Conservation (phyloP, 108 stramenopile genomes). For the Epithemia pelagica region DNA sequence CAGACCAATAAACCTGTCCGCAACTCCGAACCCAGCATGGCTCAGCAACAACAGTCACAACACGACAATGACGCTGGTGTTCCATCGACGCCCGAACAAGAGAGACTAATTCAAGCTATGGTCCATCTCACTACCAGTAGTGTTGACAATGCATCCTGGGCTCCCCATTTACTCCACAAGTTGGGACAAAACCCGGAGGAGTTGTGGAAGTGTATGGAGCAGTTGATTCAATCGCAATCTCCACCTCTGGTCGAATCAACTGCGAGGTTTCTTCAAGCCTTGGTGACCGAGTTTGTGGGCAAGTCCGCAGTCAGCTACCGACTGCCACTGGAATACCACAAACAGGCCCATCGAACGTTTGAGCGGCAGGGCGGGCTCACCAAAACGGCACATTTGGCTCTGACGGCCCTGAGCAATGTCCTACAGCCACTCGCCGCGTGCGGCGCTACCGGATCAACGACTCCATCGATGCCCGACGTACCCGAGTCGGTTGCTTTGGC, state of each 20-base stretch:
- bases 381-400: constrained; percentile 23
- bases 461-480: not conserved
- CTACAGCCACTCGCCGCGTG: constrained; percentile 8
- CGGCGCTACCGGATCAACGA: not conserved
- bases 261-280: constrained; percentile 39
- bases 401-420: constrained; percentile 28
- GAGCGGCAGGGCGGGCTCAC: constrained; percentile 28
- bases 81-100: constrained; percentile 16
- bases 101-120: constrained; percentile 12
- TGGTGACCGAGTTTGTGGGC: constrained; percentile 72
- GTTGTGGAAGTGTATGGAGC: constrained; percentile 19
- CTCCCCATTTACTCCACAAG: not conserved
- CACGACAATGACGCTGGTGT: not conserved
- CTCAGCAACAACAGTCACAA: too few relatives aligned
- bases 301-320: constrained; percentile 58
- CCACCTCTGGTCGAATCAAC: constrained; percentile 25
- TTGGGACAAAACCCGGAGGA: constrained; percentile 1
- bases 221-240: constrained; percentile 1
- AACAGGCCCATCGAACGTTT: constrained; percentile 47
- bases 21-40: constrained; percentile 15
- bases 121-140: not conserved
- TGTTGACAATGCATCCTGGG: not conserved
- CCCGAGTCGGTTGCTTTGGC: constrained; percentile 14
- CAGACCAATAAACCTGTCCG: not conserved
- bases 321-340: constrained; percentile 70